Conservation (phyloP, 225 moss, liverwort and hornwort genomes). For the Bryum argenteum region DNA sequence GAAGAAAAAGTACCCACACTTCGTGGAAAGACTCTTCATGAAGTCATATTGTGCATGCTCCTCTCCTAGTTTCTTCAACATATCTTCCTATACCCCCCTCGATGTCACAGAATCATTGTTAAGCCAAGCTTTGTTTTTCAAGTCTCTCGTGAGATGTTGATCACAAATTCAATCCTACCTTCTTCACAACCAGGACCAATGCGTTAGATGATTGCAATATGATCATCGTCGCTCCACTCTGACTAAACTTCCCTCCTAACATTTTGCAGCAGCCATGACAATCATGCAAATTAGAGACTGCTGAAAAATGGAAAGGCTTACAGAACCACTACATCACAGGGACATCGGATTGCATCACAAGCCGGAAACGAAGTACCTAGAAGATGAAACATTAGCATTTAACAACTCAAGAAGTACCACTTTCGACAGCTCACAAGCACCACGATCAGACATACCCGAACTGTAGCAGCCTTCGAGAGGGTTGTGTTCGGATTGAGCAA, state of each 20-base stretch:
- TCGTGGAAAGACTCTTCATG: conserved; percentile 80
- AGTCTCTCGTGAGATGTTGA: conserved; percentile 6
- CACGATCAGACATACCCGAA: conserved; percentile 55
- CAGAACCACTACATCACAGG: neutral
- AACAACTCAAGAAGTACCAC: neutral
- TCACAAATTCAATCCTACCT: conserved; percentile 13
- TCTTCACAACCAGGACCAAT: conserved; percentile 10
- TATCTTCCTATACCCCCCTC: conserved; percentile 63
- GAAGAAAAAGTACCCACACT: conserved; percentile 86
- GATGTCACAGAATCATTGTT: conserved; percentile 24
- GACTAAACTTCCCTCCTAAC: neutral
- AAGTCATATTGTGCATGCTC: conserved; percentile 89
- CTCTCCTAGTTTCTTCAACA: conserved; percentile 79
- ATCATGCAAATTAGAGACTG: neutral
- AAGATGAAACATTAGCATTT: neutral
- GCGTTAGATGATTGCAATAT: conserved; percentile 4
- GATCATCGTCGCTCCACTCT: conserved; percentile 2
- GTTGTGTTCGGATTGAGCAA: conserved; percentile 61
- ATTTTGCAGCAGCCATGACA: conserved; percentile 10
- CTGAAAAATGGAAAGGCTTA: conserved; percentile 2
- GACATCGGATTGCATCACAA: neutral
- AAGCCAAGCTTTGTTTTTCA: conserved; percentile 17
- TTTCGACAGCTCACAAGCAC: conserved; percentile 8
- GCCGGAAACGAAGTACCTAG: neutral
- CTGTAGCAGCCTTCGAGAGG: conserved; percentile 54